phyloP scores from a whole-genome alignment of 768 basidiomycete species.

The Amanita polypyramis region DNA sequence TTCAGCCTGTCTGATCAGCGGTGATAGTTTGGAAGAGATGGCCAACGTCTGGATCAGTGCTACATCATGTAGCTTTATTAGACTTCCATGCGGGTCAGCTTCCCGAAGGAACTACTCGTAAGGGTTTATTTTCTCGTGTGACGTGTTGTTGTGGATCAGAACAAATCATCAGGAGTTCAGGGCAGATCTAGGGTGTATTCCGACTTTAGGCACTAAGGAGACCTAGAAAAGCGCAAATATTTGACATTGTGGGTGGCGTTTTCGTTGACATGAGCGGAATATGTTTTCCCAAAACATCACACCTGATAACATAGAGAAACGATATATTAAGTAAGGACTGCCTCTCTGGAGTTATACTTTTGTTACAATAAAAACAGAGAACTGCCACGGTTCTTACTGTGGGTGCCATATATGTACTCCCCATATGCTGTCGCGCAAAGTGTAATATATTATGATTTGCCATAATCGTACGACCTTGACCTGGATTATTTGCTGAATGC shows the following conservation, averaged over 20 bases:
- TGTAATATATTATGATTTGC: background rate
- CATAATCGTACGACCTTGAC: background rate
- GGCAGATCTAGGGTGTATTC: background rate
- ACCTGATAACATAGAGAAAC: background rate
- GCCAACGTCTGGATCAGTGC: background rate
- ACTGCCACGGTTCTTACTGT: conserved; percentile 1
- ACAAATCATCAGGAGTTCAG: background rate
- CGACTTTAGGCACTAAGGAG: too few species aligned
- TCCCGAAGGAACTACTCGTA: background rate
- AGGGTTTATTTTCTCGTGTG: background rate
- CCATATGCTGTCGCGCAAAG: background rate
- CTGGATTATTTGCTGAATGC: conserved; percentile 66
- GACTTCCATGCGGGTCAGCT: background rate
- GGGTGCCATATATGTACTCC: conserved; percentile 31
- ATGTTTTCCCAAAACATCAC: background rate
- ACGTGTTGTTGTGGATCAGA: too few species aligned
- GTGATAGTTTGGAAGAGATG: background rate
- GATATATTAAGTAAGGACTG: conserved; percentile 6
- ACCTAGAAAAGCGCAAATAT: background rate
- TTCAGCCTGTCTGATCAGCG: background rate
- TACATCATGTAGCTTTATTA: background rate
- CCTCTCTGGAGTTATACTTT: conserved; percentile 4
- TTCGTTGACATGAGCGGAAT: background rate
- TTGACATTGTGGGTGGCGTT: background rate
- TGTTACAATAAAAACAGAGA: conserved; percentile 6